Evolutionary conservation across 169 alveolate genomes (phyloP).

Genomic region (Cryptosporidium andersoni): DNA sequence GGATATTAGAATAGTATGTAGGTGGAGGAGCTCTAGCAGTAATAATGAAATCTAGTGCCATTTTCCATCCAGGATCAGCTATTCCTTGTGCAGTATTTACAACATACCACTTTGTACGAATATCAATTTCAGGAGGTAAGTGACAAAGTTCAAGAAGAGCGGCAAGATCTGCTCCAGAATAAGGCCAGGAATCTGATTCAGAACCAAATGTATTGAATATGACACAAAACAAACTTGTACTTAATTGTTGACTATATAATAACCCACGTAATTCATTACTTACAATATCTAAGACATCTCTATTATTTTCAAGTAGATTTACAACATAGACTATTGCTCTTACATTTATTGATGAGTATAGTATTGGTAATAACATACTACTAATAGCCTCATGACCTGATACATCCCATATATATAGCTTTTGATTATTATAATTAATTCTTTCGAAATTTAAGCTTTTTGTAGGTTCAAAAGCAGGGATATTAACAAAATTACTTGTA

Average conservation of each 20-base stretch:
- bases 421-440: slow-evolving; percentile 3
- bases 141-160: slow-evolving; percentile 52
- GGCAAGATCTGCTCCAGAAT: slow-evolving; percentile 46
- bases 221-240: slow-evolving; percentile 38
- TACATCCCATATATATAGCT: slow-evolving; percentile 45
- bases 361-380: slow-evolving; percentile 34
- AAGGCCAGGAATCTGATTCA: slow-evolving; percentile 53
- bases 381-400: slow-evolving; percentile 41
- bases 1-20: slow-evolving; percentile 56
- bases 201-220: slow-evolving; percentile 62
- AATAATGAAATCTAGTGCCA: slow-evolving; percentile 63
- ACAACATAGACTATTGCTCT: slow-evolving; percentile 69
- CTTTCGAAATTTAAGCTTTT: slow-evolving; percentile 57
- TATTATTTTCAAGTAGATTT: slow-evolving; percentile 26
- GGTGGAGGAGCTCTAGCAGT: slow-evolving; percentile 33
- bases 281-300: slow-evolving; percentile 34
- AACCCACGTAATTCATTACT: slow-evolving; percentile 34
- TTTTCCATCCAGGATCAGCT: slow-evolving; percentile 48
- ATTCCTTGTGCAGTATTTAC: slow-evolving; percentile 62
- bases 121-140: slow-evolving; percentile 61
- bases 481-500: slow-evolving; percentile 10
- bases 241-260: slow-evolving; percentile 32
- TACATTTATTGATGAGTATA: slow-evolving; percentile 23
- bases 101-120: slow-evolving; percentile 50
- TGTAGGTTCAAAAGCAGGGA: slow-evolving; percentile 24